phyloP scores from a whole-genome alignment of 2,329 filamentous ascomycete genomes.

The Trichophyton benhamiae region DNA sequence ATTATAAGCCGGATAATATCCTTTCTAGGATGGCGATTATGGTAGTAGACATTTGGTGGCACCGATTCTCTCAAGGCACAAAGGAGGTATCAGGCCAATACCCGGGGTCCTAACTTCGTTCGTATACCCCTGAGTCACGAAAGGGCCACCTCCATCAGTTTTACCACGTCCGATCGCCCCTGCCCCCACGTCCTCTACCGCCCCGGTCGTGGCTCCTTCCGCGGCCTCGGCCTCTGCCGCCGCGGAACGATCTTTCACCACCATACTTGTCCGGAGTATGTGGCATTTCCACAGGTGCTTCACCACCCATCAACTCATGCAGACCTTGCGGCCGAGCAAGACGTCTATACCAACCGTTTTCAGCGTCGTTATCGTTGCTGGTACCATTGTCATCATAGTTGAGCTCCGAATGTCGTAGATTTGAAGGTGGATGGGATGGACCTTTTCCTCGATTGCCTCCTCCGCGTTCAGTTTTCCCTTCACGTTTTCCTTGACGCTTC shows the following conservation, averaged over 20 bases:
- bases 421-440: slow-evolving; percentile 27
- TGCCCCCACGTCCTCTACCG: slow-evolving; percentile 8
- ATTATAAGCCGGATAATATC: too few relatives aligned
- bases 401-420: slow-evolving; percentile 35
- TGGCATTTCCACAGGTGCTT: slow-evolving; percentile 25
- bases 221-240: slow-evolving; percentile 38
- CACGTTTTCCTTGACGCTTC: slow-evolving; percentile 47
- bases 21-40: too few relatives aligned
- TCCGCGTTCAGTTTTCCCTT: slow-evolving; percentile 33
- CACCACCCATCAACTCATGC: slow-evolving; percentile 37
- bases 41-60: too few relatives aligned
- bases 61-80: too few relatives aligned
- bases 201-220: slow-evolving; percentile 16
- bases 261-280: slow-evolving; percentile 10
- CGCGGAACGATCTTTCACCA: slow-evolving; percentile 30
- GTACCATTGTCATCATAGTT: slow-evolving; percentile 52
- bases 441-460: slow-evolving; percentile 24
- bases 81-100: too few relatives aligned
- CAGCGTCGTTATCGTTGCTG: slow-evolving; percentile 16
- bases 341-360: slow-evolving; percentile 51
- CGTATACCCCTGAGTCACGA: too few relatives aligned
- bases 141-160: too few relatives aligned
- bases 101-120: too few relatives aligned
- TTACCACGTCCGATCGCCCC: too few relatives aligned
- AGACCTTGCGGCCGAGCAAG: slow-evolving; percentile 56